A percentile compares a stretch with the other conserved stretches of the same genome.
These are phyloP conservation scores for Cenchrus fungigraminus DNA, from an alignment of 176 grass and related monocot species.

Conservation along the genomic window DNA sequence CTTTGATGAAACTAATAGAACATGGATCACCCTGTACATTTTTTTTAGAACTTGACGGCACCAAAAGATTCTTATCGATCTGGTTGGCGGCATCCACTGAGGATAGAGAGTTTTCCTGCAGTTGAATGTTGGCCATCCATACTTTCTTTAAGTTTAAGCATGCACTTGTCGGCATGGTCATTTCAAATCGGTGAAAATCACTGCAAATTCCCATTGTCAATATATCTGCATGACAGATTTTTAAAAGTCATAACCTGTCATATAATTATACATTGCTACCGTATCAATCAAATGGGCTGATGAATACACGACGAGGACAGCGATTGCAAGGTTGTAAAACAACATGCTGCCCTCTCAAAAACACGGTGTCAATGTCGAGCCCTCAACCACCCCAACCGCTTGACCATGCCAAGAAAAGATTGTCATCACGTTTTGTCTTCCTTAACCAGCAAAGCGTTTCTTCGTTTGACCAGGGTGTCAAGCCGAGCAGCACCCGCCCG, in stretches of 20 bases:
- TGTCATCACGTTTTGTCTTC: constrained; percentile 12
- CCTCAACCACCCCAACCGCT: constrained; percentile 7
- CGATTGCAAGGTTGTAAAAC: constrained; percentile 34
- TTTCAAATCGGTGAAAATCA: too few species aligned
- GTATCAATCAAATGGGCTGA: not conserved
- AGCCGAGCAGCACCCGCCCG: constrained; percentile 60
- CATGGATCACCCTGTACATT: constrained; percentile 32
- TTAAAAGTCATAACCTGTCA: not conserved
- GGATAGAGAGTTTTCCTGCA: not conserved
- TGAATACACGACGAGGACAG: constrained; percentile 13
- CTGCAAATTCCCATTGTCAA: not conserved
- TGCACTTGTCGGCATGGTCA: not conserved
- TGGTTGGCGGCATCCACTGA: not conserved
- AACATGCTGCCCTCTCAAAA: constrained; percentile 18
- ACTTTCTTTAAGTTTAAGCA: not conserved
- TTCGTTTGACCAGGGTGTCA: constrained; percentile 30
- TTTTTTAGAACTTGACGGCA: not conserved
- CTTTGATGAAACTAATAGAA: constrained; percentile 12
- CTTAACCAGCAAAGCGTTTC: not conserved
- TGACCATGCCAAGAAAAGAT: constrained; percentile 18
- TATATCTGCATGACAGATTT: not conserved
- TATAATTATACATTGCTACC: not conserved
- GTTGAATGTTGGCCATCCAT: not conserved
- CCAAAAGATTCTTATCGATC: not conserved
- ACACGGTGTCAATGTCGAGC: constrained; percentile 15